Evolutionary conservation across 2,329 filamentous ascomycete genomes (phyloP), one percentile per base, ranked within the genome.

Genomic region (Rutstroemia sp.): DNA sequence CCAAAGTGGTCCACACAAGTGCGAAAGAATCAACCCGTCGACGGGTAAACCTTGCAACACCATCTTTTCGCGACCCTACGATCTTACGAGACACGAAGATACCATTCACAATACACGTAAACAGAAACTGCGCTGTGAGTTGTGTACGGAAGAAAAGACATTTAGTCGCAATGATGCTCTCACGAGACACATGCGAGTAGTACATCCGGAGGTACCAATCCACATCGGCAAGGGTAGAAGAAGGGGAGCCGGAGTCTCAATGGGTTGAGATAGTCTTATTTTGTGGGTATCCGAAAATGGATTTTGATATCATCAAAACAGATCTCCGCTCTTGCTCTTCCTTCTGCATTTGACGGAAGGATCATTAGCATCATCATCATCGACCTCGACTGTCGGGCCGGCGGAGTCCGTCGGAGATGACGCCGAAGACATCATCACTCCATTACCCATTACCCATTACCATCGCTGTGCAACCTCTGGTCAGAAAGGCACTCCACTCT

Each of bases 101-200:
- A 97, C 94, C 0, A 97, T 97, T 62, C 94, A 97, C 79, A 96
- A 96, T 66, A 86, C 85, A 1, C 85, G 89, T 66, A 96, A 96
- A 78, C 86, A 92, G 71, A 97, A 97, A 76, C 91, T 96, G 7
- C 86, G 90, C 46, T 99, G 94, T 72, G 85, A 92, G 61, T 75
- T 96, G 49, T 99, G 94, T 73, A 91, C 89, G 1, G 92, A 97
- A 66, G 92, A 97, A 69, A 97, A 97, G 79, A 95, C 90, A 0
- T 99, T 99, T 69, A 96, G 91, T 65, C 85, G 94, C 57, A 94
- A 92, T 62, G 94, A 99, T 75, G 94, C 94, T 1, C 78, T 97
- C 49, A 97, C 92, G 14, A 79, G 94, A 59, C 94, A 99, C 70
- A 95, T 96, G 79, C 85, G 91, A 38, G 92, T 96, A 49, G 92